Evolutionary conservation across 2,329 filamentous ascomycete species (phyloP).

Genomic region (Aspergillus quadricinctus): DNA sequence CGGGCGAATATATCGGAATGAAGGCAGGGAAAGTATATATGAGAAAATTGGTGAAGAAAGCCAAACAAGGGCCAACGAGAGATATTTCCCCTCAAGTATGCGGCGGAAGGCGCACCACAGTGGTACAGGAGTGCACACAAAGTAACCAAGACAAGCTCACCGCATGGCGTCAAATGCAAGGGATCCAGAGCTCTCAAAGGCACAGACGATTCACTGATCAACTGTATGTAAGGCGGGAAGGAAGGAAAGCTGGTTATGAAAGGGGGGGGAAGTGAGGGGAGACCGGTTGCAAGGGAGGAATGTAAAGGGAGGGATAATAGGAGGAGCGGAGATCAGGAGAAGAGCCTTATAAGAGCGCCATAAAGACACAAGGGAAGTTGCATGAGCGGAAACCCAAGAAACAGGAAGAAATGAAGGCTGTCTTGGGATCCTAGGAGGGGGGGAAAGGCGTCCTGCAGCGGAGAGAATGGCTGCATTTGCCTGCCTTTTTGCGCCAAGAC

Average conservation of each 20-base stretch:
- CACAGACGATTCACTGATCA: neutral
- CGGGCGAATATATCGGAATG: constrained; percentile 9
- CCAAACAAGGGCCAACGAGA: constrained; percentile 15
- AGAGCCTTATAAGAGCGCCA: constrained; percentile 18
- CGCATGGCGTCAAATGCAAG: constrained; percentile 21
- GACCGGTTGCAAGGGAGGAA: neutral
- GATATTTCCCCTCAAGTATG: constrained; percentile 14
- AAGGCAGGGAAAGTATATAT: constrained; percentile 4
- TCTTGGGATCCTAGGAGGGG: constrained; percentile 10
- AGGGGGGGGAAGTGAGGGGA: constrained; percentile 1
- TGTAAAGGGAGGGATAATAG: neutral
- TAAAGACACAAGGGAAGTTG: constrained; percentile 12
- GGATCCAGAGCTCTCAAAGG: constrained; percentile 6
- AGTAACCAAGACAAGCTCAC: constrained; percentile 18
- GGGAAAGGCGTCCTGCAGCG: constrained; percentile 10
- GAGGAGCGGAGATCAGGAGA: constrained; percentile 8
- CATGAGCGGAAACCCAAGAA: constrained; percentile 20
- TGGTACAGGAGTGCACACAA: constrained; percentile 20
- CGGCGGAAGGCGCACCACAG: constrained; percentile 15
- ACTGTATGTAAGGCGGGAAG: constrained; percentile 6
- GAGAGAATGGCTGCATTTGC: constrained; percentile 11
- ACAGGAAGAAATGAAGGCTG: constrained; percentile 5
- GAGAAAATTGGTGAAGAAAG: constrained; percentile 12
- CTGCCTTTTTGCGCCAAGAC: constrained; percentile 20
- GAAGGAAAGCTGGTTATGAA: constrained; percentile 3